These are phyloP conservation scores for Exserohilum rostratum DNA, from an alignment of 2,329 filamentous ascomycete species.

Conservation along the genomic window DNA sequence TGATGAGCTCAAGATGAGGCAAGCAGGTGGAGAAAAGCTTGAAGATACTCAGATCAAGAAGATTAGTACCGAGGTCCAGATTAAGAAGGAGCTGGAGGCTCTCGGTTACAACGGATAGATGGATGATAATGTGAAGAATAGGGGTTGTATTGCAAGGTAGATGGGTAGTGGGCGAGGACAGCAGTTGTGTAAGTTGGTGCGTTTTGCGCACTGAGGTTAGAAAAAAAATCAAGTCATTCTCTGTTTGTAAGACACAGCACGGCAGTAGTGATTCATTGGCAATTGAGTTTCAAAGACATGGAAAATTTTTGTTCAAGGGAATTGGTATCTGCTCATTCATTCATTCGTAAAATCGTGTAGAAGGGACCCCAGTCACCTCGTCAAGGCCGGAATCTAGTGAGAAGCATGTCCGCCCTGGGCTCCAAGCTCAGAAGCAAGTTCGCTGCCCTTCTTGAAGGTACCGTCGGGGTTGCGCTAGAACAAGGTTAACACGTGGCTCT, in stretches of 20 bases:
- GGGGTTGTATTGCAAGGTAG: not conserved
- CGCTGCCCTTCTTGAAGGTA: slow-evolving; percentile 45
- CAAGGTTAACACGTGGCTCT: slow-evolving; percentile 41
- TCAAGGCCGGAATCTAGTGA: slow-evolving; percentile 14
- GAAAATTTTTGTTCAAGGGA: not conserved
- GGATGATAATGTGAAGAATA: not conserved
- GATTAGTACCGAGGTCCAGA: slow-evolving; percentile 84
- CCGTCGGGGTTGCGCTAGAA: slow-evolving; percentile 52
- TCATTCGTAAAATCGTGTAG: not conserved
- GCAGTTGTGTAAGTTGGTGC: not conserved
- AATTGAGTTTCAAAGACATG: not conserved
- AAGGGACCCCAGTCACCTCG: not conserved
- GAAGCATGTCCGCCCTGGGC: slow-evolving; percentile 39
- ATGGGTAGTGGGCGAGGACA: not conserved
- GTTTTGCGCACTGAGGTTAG: not conserved
- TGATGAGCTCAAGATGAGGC: slow-evolving; percentile 96
- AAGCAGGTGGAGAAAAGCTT: slow-evolving; percentile 91
- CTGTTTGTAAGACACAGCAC: not conserved
- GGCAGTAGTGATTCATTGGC: not conserved
- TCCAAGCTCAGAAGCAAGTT: slow-evolving; percentile 46
- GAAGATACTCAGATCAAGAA: slow-evolving; percentile 99
- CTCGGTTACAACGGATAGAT: slow-evolving; percentile 54
- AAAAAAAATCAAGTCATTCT: not conserved
- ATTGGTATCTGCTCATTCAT: not conserved
- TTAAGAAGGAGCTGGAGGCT: slow-evolving; percentile 79